Evolutionary conservation across 1,284 basidiomycete species (phyloP).

Genomic region (Ceratobasidium sp.): DNA sequence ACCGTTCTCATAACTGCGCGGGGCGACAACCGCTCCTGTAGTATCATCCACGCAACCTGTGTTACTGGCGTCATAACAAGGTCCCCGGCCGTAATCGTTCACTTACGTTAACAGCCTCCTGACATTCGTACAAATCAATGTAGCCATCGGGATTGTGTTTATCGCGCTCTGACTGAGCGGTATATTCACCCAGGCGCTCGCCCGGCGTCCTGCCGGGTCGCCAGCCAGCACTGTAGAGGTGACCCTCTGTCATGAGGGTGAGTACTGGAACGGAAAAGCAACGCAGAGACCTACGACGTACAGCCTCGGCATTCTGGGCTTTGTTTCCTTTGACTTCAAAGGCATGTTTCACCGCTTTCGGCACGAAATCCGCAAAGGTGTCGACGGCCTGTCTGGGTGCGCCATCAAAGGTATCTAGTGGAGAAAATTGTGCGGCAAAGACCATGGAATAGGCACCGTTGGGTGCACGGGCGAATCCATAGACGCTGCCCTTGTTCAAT

Average conservation of each 20-base stretch:
- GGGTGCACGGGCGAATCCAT: neutral
- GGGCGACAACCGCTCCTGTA: constrained; percentile 2
- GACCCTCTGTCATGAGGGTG: neutral
- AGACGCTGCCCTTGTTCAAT: neutral
- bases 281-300: neutral
- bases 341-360: neutral
- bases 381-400: neutral
- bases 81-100: neutral
- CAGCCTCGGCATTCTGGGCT: neutral
- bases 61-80: too few species aligned
- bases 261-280: neutral
- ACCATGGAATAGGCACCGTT: neutral
- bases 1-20: neutral
- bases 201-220: neutral
- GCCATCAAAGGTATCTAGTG: neutral
- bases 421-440: neutral
- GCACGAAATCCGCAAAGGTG: neutral
- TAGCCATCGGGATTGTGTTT: neutral
- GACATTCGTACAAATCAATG: neutral
- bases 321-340: neutral
- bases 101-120: constrained; percentile 7
- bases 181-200: neutral
- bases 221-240: constrained; percentile 1
- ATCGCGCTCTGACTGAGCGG: neutral
- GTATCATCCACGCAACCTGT: neutral